phyloP scores from a whole-genome alignment of 495 filamentous ascomycete genomes.

The Poronia punctata region DNA sequence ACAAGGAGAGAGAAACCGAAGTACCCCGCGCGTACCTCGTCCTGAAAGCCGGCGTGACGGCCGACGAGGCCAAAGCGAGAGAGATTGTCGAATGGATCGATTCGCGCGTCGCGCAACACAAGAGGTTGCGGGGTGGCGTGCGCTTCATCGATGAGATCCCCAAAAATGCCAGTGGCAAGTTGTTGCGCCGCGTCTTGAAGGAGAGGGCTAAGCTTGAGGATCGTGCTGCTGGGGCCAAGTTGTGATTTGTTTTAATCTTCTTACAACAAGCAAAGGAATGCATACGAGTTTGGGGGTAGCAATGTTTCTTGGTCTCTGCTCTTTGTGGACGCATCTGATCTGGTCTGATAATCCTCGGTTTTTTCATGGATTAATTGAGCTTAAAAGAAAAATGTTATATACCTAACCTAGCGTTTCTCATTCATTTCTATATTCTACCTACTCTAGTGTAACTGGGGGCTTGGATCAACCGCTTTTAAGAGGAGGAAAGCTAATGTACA shows the following conservation, averaged over 20 bases:
- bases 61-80: conserved; percentile 46
- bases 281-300: too few species aligned
- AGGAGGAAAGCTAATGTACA: too few species aligned
- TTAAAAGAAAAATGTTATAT: too few species aligned
- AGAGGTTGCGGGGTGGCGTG: conserved; percentile 75
- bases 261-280: too few species aligned
- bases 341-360: too few species aligned
- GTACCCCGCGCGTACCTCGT: conserved; percentile 81
- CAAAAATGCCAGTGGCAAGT: conserved; percentile 83
- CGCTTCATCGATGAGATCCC: conserved; percentile 76
- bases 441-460: too few species aligned
- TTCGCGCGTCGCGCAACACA: conserved; percentile 42
- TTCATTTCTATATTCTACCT: too few species aligned
- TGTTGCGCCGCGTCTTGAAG: conserved; percentile 63
- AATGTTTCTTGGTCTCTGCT: too few species aligned
- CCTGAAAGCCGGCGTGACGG: conserved; percentile 44
- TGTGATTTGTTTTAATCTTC: conserved; percentile 6
- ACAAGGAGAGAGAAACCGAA: conserved; percentile 63
- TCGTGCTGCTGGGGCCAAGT: conserved; percentile 19
- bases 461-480: too few species aligned
- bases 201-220: conserved; percentile 30
- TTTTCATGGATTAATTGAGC: too few species aligned
- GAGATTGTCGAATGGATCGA: conserved; percentile 61
- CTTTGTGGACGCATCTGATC: too few species aligned
- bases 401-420: too few species aligned